phyloP scores from a whole-genome alignment of 106 monocot genomes.

The Dioscorea dumetorum region DNA sequence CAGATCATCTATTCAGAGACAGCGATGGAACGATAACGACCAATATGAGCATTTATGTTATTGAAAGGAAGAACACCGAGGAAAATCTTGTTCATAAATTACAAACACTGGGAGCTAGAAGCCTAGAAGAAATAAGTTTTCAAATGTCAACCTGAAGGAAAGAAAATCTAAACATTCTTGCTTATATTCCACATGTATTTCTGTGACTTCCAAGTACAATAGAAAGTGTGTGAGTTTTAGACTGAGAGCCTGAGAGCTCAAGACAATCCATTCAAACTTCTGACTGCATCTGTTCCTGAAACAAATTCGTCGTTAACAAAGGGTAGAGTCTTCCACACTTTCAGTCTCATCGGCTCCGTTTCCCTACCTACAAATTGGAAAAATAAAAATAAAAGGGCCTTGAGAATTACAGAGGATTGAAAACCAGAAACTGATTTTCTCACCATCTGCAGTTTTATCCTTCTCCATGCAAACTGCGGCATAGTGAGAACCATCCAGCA shows the following conservation, averaged over 20 bases:
- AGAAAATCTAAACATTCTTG: too few species aligned
- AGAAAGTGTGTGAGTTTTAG: too few species aligned
- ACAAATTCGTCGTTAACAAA: conserved; percentile 56
- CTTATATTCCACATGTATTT: too few species aligned
- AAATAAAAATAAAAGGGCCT: neutral
- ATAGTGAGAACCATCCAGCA: conserved; percentile 57
- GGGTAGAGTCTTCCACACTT: conserved; percentile 79
- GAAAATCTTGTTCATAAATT: too few species aligned
- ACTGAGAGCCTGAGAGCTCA: conserved; percentile 5
- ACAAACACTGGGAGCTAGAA: too few species aligned
- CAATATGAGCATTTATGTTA: too few species aligned
- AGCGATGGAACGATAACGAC: too few species aligned
- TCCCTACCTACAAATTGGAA: conserved; percentile 24
- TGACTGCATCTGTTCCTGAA: conserved; percentile 40
- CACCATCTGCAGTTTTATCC: conserved; percentile 16
- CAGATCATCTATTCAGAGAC: too few species aligned
- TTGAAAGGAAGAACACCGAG: too few species aligned
- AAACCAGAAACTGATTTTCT: neutral
- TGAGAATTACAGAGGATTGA: neutral
- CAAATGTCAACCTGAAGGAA: too few species aligned
- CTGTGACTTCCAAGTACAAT: too few species aligned
- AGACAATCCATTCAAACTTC: conserved; percentile 21
- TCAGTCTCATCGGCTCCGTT: conserved; percentile 25
- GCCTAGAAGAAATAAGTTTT: too few species aligned
- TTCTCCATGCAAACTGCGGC: conserved; percentile 52